phyloP scores from a whole-genome alignment of 495 filamentous ascomycete genomes.

The Aspergillus incahuasiensis region DNA sequence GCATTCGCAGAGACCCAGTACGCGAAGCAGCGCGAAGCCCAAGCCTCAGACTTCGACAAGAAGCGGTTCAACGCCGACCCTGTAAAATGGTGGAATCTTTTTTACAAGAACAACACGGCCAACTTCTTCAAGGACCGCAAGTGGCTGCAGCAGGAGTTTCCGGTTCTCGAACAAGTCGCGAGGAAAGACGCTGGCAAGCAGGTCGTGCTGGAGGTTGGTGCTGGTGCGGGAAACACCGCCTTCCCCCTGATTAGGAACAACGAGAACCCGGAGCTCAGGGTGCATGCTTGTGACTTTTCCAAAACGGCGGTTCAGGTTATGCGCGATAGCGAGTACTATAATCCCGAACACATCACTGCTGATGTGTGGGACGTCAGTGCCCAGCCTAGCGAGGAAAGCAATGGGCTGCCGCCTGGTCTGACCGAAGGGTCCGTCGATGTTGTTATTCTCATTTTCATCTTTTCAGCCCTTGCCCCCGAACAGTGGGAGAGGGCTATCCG shows the following conservation, averaged over 20 bases:
- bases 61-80: slow-evolving; percentile 81
- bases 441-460: slow-evolving; percentile 92
- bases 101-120: slow-evolving; percentile 89
- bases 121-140: slow-evolving; percentile 99
- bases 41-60: slow-evolving; percentile 84
- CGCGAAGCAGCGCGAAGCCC: slow-evolving; percentile 71
- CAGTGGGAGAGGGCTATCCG: slow-evolving; percentile 81
- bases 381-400: slow-evolving; percentile 33
- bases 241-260: slow-evolving; percentile 83
- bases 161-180: slow-evolving; percentile 67
- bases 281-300: slow-evolving; percentile 93
- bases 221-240: slow-evolving; percentile 92
- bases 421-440: slow-evolving; percentile 74
- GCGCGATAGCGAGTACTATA: slow-evolving; percentile 61
- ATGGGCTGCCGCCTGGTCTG: slow-evolving; percentile 67
- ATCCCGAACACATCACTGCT: slow-evolving; percentile 64
- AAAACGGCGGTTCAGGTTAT: slow-evolving; percentile 88
- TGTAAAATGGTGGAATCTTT: slow-evolving; percentile 92
- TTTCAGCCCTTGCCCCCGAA: slow-evolving; percentile 78
- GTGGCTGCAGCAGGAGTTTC: slow-evolving; percentile 94
- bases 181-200: slow-evolving; percentile 54
- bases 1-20: slow-evolving; percentile 78
- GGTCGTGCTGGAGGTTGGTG: slow-evolving; percentile 82
- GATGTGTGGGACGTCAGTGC: slow-evolving; percentile 88
- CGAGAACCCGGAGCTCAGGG: slow-evolving; percentile 67